A percentile compares a stretch with the other conserved stretches of the same genome.
phyloP scores from a whole-genome alignment of 208 protist genomes.

The Zelonia costaricensis region DNA sequence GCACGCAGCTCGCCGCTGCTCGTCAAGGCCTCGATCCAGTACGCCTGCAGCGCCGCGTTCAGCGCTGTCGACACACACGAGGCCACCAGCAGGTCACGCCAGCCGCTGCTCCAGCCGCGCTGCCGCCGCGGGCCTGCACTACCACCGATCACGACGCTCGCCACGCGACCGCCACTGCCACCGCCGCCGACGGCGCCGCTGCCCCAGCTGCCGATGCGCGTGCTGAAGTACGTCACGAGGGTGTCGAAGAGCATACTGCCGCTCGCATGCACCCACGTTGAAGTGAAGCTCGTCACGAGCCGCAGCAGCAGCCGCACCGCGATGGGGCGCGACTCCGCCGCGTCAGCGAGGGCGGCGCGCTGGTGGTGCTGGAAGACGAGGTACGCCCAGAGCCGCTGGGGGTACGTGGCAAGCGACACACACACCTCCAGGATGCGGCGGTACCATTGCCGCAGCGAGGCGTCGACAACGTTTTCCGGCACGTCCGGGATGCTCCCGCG shows the following conservation, averaged over 20 bases:
- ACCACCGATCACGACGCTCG: too few relatives aligned
- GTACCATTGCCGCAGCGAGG: constrained; percentile 6
- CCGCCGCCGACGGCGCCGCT: not conserved
- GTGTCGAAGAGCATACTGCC: constrained; percentile 32
- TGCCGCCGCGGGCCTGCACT: not conserved
- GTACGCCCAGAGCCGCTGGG: constrained; percentile 20
- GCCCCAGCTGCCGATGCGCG: constrained; percentile 18
- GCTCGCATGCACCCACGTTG: constrained; percentile 29
- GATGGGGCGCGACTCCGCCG: not conserved
- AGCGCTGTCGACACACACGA: constrained; percentile 24
- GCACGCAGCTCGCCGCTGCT: constrained; percentile 20
- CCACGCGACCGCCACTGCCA: too few relatives aligned
- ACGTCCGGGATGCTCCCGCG: too few relatives aligned
- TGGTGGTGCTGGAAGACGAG: constrained; percentile 18
- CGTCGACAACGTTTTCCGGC: not conserved
- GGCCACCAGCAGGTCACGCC: constrained; percentile 27
- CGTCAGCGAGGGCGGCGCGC: constrained; percentile 1
- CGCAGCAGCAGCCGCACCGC: constrained; percentile 17
- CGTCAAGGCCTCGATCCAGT: constrained; percentile 25
- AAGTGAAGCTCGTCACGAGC: constrained; percentile 26
- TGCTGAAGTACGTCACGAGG: constrained; percentile 26
- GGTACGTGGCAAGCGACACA: constrained; percentile 15
- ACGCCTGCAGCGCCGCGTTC: constrained; percentile 21
- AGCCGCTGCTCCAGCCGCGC: constrained; percentile 10
- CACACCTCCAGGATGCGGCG: constrained; percentile 8